Evolutionary conservation across 805 yeast genomes (phyloP), one percentile per base, ranked within the genome.

Genomic region (Nadsonia fulvescens): DNA sequence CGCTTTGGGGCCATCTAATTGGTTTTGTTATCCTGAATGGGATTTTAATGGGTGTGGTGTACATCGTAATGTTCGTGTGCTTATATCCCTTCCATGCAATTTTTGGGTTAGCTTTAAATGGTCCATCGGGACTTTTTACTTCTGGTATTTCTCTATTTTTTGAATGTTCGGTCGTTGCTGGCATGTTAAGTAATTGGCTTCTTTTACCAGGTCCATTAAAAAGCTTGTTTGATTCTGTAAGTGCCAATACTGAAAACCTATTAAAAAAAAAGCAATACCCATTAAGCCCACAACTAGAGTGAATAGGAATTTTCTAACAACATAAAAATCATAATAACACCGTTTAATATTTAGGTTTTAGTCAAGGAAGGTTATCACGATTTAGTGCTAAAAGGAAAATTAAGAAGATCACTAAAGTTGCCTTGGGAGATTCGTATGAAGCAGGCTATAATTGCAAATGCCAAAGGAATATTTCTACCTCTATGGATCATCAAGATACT

Each of bases 111-210:
- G 27, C 62, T 13, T 41, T 63, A 25, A 46, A 58, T 14, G 71
- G 72, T 3, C 73, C 74, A 1, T 39, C 59, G 8, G 72, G 70
- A 1, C 17, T 63, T 3, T 22, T 63, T 8, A 48, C 59, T 10
- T 60, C 69, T 1, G 53, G 61, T 53, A 35, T 57, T 8, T 45
- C 61, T 2, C 47, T 61, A 15, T 35, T 61, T 12, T 66, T 58
- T 33, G 55, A 56, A 30, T 42, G 63, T 7, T 49, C 56, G 5
- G 46, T 51, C 13, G 40, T 63, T 2, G 51, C 69, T 3, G 47
- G 51, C 5, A 43, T 59, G n/a, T 27, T 63, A 3, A 54, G 63
- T 8, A 47, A 51, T n/a, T 35, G 47, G 10, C 29, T 59, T 2
- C 40, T 64, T n/a, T 50, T 62, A 44, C 66, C 70, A 0, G 51